Evolutionary conservation across 164 flowering plant species (phyloP), one percentile per base, ranked within the genome.

Genomic region (Nelumbo lutea): DNA sequence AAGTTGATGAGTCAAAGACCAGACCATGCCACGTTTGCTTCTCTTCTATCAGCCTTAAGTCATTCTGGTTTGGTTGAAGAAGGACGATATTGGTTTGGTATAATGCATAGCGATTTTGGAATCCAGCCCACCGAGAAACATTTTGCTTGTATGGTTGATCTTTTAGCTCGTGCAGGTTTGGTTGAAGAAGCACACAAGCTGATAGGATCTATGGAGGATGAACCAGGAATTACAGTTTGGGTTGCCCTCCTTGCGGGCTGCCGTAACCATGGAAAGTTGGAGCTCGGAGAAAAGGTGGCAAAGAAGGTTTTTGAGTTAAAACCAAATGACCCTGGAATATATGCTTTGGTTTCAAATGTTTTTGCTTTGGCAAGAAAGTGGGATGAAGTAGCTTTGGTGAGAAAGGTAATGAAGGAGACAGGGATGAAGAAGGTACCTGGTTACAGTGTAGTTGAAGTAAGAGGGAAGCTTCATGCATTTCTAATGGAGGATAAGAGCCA

Each of bases 321-420:
- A 41, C 80, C 80, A 10, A 75, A 78, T 70, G 80, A 78, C 62
- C 70, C 75, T 13, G 80, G 80, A 52, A 78, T 78, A 13, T 78
- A 78, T 69, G 61, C 80, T 41, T 71, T 78, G 74, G 73, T 74
- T 44, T 74, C 80, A 47, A 78, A 78, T 14, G 50, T 74, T 42
- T 78, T 70, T 61, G 77, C 80, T 3, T 56, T 69, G 41, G 72
- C 72, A 42, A 71, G 60, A 13, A 78, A 65, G 43, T 74, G 77
- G 80, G 77, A 78, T 65, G 75, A 68, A 27, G 80, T 74, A 42
- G 75, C 80, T 39, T 45, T 8, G 41, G 77, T 78, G 66, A 74
- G 80, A 53, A 71, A 70, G 68, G 42, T 65, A n/a, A 78, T 74
- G 77, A 73, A 74, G 72, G 60, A 60, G 55, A 68, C 13, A 38